Evolutionary conservation across 2,329 filamentous ascomycete species (phyloP), one percentile per base, ranked within the genome.

Genomic region (Trichoderma brevicompactum): DNA sequence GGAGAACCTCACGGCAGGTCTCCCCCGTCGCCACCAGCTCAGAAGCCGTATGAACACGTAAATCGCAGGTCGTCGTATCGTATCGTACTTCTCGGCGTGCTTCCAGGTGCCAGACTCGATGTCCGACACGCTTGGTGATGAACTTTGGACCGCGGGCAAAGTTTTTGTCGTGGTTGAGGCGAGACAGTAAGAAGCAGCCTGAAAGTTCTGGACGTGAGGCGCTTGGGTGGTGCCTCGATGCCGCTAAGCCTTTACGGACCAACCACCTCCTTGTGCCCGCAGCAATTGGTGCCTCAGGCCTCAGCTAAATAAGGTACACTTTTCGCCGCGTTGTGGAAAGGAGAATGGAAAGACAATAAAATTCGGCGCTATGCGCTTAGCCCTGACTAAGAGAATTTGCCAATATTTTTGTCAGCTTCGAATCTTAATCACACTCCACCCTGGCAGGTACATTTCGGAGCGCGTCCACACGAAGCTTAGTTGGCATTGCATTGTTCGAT

Each of bases 81-180:
- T 73, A 71, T 70, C 66, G 66, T 69, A 67, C 66, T 72, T 68
- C 67, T 65, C 64, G 62, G 67, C 65, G 72, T 72, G 70, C 66
- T 72, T 73, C 67, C 67, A 64, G 69, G 68, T 70, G 75, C 70
- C 73, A 74, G 75, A 77, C 77, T 77, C 78, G 79, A 80, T 80
- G 79, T 76, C 78, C 78, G 83, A 82, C 82, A 81, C 83, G 85
- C 80, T 80, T 79, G 78, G 76, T 79, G 80, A 81, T 83, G 79
- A 28, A 72, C 67, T 74, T 77, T 72, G 72, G 69, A 70, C 71
- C 70, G 70, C 67, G 68, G 70, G 72, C 74, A 76, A 76, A 74
- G 76, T 75, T 79, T 79, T 80, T 78, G 78, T 79, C 78, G 77
- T 77, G 75, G 78, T 76, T 77, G 74, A 79, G 74, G 75, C 73